Conservation (phyloP, 805 yeast genomes). For the Teunomyces aglyptinius region DNA sequence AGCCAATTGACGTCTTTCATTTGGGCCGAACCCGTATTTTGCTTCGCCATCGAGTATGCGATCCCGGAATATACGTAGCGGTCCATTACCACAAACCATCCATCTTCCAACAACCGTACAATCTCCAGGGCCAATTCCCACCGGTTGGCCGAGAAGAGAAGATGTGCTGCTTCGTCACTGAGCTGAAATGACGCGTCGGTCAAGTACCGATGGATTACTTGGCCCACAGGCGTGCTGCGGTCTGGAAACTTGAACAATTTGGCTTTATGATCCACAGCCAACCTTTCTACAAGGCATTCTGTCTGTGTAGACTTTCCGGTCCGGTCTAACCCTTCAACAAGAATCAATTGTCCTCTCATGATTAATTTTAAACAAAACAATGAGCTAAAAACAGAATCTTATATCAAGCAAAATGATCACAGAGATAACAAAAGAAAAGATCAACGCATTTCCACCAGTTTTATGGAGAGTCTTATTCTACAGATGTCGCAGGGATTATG, state of each 20-base stretch:
- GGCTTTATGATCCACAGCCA: constrained; percentile 12
- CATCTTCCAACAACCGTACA: constrained; percentile 42
- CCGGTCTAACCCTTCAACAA: constrained; percentile 91
- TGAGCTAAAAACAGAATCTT: too few species aligned
- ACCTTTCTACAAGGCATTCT: constrained; percentile 26
- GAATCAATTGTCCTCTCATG: constrained; percentile 72
- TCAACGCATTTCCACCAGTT: too few species aligned
- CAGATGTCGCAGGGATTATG: constrained; percentile 26
- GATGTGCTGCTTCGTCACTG: constrained; percentile 79
- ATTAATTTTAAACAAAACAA: too few species aligned
- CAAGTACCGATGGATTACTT: constrained; percentile 71
- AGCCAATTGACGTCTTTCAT: constrained; percentile 69
- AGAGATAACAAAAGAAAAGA: too few species aligned
- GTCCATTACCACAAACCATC: constrained; percentile 68
- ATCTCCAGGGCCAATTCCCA: constrained; percentile 76
- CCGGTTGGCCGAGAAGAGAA: constrained; percentile 87
- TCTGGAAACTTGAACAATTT: constrained; percentile 81
- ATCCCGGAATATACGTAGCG: constrained; percentile 91
- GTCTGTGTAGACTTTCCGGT: constrained; percentile 92
- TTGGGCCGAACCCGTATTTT: constrained; percentile 23
- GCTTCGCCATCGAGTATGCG: constrained; percentile 86
- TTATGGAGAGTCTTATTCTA: not conserved
- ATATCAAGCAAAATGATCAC: too few species aligned
- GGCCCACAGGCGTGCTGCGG: constrained; percentile 78
- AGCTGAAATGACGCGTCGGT: constrained; percentile 48